phyloP scores from a whole-genome alignment of 257 asterid genomes.

The Verbena officinalis region DNA sequence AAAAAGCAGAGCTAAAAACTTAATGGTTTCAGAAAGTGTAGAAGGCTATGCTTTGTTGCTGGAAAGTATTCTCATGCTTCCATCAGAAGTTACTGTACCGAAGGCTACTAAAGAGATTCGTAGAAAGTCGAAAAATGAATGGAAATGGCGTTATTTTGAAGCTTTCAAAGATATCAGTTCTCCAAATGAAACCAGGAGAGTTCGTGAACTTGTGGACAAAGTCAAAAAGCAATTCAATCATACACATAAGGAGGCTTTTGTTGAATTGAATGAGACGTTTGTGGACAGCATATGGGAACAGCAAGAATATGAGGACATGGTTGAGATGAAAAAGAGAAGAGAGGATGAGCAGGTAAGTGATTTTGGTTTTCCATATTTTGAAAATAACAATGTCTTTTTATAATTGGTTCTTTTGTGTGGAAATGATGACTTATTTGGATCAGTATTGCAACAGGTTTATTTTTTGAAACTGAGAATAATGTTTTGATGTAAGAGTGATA shows the following conservation, averaged over 20 bases:
- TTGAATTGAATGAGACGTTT: conserved; percentile 49
- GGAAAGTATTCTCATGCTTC: conserved; percentile 69
- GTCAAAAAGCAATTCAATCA: conserved; percentile 63
- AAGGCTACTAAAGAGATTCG: conserved; percentile 53
- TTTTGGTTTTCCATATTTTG: conserved; percentile 13
- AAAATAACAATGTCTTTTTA: no score
- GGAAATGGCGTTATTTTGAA: conserved; percentile 77
- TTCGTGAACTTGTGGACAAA: conserved; percentile 37
- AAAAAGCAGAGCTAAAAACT: conserved; percentile 63
- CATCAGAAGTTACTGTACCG: conserved; percentile 76
- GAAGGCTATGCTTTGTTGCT: conserved; percentile 77
- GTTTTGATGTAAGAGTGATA: no score
- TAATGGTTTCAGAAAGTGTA: conserved; percentile 78
- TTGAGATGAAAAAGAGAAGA: conserved; percentile 58
- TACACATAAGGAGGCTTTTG: conserved; percentile 38
- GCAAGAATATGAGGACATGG: conserved; percentile 62
- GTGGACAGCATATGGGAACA: conserved; percentile 80
- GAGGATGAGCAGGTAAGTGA: conserved; percentile 84
- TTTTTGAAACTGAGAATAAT: no score
- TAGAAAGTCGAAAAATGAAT: conserved; percentile 56
- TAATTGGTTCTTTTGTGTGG: no score
- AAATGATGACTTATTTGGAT: no score
- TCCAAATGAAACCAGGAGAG: conserved; percentile 31
- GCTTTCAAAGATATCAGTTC: conserved; percentile 33
- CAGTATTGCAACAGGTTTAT: no score